phyloP scores from a whole-genome alignment of 495 filamentous ascomycete genomes.

The Xylaria sp. region DNA sequence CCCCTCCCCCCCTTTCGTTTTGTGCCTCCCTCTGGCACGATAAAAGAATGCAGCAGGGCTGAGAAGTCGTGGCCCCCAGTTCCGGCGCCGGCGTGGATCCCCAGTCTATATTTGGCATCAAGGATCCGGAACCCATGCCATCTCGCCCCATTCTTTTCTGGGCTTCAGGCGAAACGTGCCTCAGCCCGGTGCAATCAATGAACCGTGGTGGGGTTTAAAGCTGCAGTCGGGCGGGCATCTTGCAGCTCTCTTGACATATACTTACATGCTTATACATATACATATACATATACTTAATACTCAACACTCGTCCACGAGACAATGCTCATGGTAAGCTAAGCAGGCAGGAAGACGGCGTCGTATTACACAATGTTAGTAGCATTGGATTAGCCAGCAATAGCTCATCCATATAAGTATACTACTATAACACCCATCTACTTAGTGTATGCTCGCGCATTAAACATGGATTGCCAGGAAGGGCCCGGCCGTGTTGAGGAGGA shows the following conservation, averaged over 20 bases:
- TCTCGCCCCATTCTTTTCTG: conserved; percentile 24
- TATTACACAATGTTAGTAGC: background rate
- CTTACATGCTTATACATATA: too few relatives aligned
- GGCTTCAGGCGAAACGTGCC: conserved; percentile 19
- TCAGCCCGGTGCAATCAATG: conserved; percentile 14
- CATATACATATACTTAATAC: too few relatives aligned
- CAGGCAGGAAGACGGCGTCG: background rate
- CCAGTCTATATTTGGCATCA: conserved; percentile 28
- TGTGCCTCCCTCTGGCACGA: background rate
- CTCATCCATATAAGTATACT: background rate
- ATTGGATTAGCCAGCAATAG: background rate
- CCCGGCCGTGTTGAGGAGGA: conserved; percentile 12
- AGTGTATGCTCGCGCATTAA: background rate
- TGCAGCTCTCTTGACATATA: background rate
- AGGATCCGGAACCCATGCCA: conserved; percentile 38
- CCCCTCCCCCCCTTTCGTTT: too few relatives aligned
- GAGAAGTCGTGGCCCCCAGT: conserved; percentile 11
- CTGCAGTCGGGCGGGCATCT: background rate
- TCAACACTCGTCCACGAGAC: background rate
- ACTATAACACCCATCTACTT: background rate
- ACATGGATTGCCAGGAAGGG: background rate
- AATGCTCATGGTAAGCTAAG: background rate
- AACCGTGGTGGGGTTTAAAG: background rate
- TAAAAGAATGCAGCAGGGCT: conserved; percentile 20
- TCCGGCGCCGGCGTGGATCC: background rate